These are phyloP conservation scores for Aspergillus fijiensis DNA, from an alignment of 2,329 filamentous ascomycete species.

Conservation along the genomic window DNA sequence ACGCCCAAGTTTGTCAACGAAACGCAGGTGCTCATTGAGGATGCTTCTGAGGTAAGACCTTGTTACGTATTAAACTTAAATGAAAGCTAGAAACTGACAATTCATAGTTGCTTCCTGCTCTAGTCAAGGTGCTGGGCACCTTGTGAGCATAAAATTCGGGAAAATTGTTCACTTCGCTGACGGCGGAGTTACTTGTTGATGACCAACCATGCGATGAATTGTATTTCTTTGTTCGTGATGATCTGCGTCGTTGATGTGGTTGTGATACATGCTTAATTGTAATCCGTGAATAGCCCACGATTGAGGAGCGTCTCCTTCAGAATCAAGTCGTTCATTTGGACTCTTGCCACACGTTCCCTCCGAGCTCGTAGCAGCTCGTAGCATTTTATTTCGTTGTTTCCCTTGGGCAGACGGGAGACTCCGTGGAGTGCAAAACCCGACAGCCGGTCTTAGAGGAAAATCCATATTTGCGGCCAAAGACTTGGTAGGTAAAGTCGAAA, in stretches of 20 bases:
- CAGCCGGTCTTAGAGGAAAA: neutral
- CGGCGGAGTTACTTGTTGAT: constrained; percentile 37
- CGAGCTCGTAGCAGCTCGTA: neutral
- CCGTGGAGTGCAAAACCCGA: neutral
- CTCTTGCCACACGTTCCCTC: neutral
- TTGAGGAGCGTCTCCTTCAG: neutral
- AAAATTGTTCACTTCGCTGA: constrained; percentile 25
- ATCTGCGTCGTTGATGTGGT: constrained; percentile 28
- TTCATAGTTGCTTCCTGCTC: constrained; percentile 29
- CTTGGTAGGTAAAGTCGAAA: neutral
- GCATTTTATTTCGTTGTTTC: neutral
- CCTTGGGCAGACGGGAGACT: neutral
- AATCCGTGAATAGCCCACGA: neutral
- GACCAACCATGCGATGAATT: constrained; percentile 18
- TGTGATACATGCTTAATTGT: constrained; percentile 3
- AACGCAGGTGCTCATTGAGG: constrained; percentile 29
- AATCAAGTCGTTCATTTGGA: neutral
- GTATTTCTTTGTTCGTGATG: constrained; percentile 45
- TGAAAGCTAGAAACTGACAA: constrained; percentile 18
- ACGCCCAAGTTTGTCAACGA: constrained; percentile 28
- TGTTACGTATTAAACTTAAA: neutral
- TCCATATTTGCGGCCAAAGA: neutral
- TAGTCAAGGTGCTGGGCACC: constrained; percentile 31
- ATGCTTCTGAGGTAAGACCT: constrained; percentile 30
- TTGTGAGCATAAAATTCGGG: constrained; percentile 22